Base-by-base conservation (phyloP, 306 rosid genomes). In the Aeschynomene evenia region DNA sequence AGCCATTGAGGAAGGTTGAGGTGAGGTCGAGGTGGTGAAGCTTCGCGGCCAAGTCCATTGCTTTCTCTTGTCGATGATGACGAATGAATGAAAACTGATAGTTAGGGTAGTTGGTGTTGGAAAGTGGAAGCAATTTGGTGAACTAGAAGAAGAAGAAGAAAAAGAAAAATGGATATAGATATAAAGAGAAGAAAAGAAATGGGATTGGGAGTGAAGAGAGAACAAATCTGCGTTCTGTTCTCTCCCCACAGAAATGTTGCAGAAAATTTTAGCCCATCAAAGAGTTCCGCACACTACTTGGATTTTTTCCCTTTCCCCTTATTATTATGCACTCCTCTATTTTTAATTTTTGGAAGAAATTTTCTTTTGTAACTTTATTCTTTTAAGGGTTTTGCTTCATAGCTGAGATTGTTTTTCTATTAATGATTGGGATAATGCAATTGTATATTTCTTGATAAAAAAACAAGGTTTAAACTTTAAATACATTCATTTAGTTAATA, bases 11-110 rank as follows among this genome's bases (percentile, higher is more conserved):
- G 77, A 86, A 89, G 74, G 63, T 55, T 2, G 89, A 76, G 79
- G 84, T 79, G 72, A 93, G 91, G 75, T 86, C 86, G 14, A 88
- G 82, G 68, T 80, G 88, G 31, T 85, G 90, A 71, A 94, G 86
- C 80, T 86, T 93, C 4, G 85, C 57, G 3, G 85, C 57, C 13
- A 90, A 81, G 28, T 85, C 98, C 98, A 90, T 88, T 68, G 16
- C 65, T 16, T 22, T 0, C 1, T 43, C 6, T 9, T 8, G 33
- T 2, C 1, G n/a, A n/a, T n/a, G n/a, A n/a, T 34, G 9, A 12
- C 9, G 29, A n/a, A 18, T 19, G 66, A 1, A 5, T 16, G 43
- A n/a, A 11, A 9, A 1, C 12, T 0, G 29, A 0, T 43, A 43
- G 45, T 52, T 24, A 2, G 9, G 37, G 37, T 33, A 33, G 37